A percentile compares a stretch with the other conserved stretches of the same genome.
These are phyloP conservation scores for Fragaria vesca DNA, from an alignment of 306 rosid genomes.

Conservation along the genomic window DNA sequence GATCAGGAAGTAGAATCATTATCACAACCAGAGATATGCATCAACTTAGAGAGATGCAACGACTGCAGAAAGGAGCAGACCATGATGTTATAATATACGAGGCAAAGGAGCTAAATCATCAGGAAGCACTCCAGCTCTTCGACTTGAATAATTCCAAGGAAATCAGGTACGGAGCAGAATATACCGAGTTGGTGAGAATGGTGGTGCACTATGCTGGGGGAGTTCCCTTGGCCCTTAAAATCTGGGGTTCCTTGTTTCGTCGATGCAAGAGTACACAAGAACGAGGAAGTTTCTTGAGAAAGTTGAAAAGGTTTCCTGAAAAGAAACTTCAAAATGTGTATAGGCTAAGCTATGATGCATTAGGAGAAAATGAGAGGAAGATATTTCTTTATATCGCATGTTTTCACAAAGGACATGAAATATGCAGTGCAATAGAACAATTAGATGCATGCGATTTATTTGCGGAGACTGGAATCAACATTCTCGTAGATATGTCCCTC, in stretches of 20 bases:
- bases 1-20: conserved; percentile 8
- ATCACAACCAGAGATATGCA: not conserved
- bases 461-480: not conserved
- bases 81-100: not conserved
- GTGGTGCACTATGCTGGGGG: conserved; percentile 15
- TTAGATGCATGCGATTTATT: conserved; percentile 15
- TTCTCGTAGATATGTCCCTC: not conserved
- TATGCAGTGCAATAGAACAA: not conserved
- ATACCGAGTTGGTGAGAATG: not conserved
- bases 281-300: not conserved
- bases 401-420: conserved; percentile 38
- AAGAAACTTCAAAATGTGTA: not conserved
- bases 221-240: not conserved
- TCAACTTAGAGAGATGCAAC: not conserved
- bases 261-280: not conserved
- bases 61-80: not conserved
- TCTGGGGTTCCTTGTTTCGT: not conserved
- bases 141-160: not conserved
- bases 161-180: not conserved
- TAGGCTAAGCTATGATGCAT: conserved; percentile 21
- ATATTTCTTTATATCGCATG: conserved; percentile 33
- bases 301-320: not conserved
- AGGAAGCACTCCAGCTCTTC: conserved; percentile 20
- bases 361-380: conserved; percentile 15
- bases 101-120: not conserved